Base-by-base conservation (phyloP, 2,329 filamentous ascomycete genomes). In the Colletotrichum incanum region DNA sequence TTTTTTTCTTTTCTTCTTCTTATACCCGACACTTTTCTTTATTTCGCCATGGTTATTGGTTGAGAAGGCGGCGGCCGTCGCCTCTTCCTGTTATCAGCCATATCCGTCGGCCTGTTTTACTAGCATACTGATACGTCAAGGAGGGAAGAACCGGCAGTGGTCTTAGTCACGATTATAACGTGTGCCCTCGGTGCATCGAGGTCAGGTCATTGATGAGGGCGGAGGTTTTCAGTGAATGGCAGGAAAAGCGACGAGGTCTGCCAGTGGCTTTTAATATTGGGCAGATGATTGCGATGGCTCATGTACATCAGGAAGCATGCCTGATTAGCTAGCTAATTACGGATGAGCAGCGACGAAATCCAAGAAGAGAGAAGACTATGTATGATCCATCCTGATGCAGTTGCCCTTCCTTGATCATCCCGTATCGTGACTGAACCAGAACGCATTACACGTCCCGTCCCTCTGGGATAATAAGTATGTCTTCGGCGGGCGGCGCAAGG, bases 21-120 rank as follows among this genome's bases (percentile, higher is more conserved):
- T 82, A 79, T 82, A 83, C 78, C 82, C 81, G 77, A 81, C 77
- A 72, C 75, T 78, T 75, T 37, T 80, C 77, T 75, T 23, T 80
- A 76, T 78, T 78, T 82, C 79, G 79, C 73, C 77, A 74, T 74
- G 75, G 73, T 72, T 37, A 39, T 43, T 39, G 65, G 65, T 12
- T 68, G 58, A 62, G 39, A 55, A 60, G 45, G 60, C 59, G 45
- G 41, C 59, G 45, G 26, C 47, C 26, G 34, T 54, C 41, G 52
- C 39, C 60, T 59, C 41, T n/a, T 26, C 59, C 67, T 16, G 49
- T 45, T 56, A 43, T 47, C 58, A 65, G 47, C 41, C 61, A 47
- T 59, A 23, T 18, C 54, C 41, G 61, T 50, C 55, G 71, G 55
- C 60, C 43, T 71, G 71, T 73, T 73, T 73, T 73, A 73, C 71